Conservation (phyloP, 257 asterid species). For the Penstemon newberryi region DNA sequence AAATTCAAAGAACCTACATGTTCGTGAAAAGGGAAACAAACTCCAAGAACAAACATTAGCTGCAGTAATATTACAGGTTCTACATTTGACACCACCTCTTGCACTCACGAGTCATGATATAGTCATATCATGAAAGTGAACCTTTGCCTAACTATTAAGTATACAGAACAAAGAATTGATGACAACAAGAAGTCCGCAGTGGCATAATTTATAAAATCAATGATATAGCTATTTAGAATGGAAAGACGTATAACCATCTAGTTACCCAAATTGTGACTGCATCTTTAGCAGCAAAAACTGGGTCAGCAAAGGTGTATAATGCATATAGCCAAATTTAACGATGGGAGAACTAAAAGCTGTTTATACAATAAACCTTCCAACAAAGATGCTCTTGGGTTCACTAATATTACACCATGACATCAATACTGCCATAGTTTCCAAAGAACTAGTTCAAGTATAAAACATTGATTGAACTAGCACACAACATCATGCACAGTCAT, state of each 20-base stretch:
- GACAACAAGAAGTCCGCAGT: constrained; percentile 7
- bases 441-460: constrained; percentile 5
- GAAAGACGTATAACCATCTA: neutral
- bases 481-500: neutral
- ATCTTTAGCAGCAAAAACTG: constrained; percentile 17
- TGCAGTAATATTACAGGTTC: neutral
- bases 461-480: constrained; percentile 8
- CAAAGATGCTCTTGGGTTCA: neutral
- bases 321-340: neutral
- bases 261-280: neutral
- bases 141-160: constrained; percentile 8
- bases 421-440: constrained; percentile 15
- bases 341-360: neutral
- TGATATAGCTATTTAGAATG: constrained; percentile 8
- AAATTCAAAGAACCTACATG: constrained; percentile 1
- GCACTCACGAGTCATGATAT: neutral
- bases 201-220: constrained; percentile 9
- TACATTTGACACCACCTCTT: neutral
- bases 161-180: neutral
- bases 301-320: neutral
- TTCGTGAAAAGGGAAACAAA: neutral
- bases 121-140: constrained; percentile 4
- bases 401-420: neutral
- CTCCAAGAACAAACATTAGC: neutral
- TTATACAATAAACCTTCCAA: neutral